A percentile compares a stretch with the other conserved stretches of the same genome.
Evolutionary conservation across 495 filamentous ascomycete species (phyloP).

Genomic region (Xylaria bambusicola): DNA sequence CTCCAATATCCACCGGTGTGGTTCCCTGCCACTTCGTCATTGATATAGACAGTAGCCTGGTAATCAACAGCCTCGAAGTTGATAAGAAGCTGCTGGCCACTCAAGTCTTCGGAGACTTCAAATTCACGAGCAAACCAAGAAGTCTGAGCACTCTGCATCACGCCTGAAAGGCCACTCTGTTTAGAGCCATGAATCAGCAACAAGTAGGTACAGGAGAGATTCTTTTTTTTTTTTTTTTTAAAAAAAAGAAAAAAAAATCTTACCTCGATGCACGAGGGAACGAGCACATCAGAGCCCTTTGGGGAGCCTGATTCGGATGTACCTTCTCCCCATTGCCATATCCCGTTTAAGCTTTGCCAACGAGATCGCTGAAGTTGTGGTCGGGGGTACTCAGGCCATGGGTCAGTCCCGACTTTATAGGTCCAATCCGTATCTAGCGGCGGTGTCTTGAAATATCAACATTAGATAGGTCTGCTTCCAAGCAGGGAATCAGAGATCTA

Average conservation of each 20-base stretch:
- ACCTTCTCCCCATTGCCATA: constrained; percentile 64
- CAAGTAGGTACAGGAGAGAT: background rate
- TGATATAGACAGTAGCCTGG: constrained; percentile 65
- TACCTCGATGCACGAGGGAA: constrained; percentile 65
- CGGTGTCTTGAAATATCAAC: constrained; percentile 22
- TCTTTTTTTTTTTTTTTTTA: too few relatives aligned
- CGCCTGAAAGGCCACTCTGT: constrained; percentile 46
- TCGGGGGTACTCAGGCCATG: constrained; percentile 69
- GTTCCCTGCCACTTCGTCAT: constrained; percentile 54
- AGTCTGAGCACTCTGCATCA: constrained; percentile 53
- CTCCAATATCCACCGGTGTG: constrained; percentile 65
- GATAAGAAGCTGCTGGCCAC: constrained; percentile 49
- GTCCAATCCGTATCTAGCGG: constrained; percentile 67
- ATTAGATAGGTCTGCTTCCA: background rate
- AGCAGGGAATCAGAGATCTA: background rate
- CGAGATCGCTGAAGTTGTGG: constrained; percentile 58
- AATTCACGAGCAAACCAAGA: constrained; percentile 66
- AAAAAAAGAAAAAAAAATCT: too few relatives aligned
- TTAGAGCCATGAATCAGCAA: background rate
- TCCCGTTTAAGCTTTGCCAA: constrained; percentile 66
- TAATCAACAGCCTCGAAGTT: constrained; percentile 73
- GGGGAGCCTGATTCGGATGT: constrained; percentile 47
- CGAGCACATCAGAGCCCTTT: constrained; percentile 49
- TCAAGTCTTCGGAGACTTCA: constrained; percentile 47
- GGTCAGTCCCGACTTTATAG: constrained; percentile 58